Evolutionary conservation across 1,284 basidiomycete genomes (phyloP), one percentile per base, ranked within the genome.

Genomic region (Ustilago lituana): DNA sequence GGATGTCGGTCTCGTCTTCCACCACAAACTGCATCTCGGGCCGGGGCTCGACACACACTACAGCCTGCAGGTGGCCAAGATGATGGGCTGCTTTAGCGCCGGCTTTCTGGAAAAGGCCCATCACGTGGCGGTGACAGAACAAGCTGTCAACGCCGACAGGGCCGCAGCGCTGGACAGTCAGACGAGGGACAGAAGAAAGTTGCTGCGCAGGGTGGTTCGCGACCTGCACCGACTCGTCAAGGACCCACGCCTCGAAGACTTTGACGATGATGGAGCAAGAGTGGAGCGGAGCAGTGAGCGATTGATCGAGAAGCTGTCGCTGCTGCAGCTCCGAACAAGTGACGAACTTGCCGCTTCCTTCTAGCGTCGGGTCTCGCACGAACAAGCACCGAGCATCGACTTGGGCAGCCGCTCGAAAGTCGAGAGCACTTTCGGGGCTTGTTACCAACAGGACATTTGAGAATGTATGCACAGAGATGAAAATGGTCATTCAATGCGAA

Each of bases 41-140:
- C 31, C 51, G 2, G 64, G 68, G 27, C 56, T 61, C 26, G 39
- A 65, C 26, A 41, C 57, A 20, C 68, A 72, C 36, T 74, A 74
- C 52, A 67, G 68, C 20, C 40, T 74, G 5, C 56, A 66, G 22
- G 59, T 74, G 24, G 67, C 67, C n/a, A 56, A 40, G 43, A 60
- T 71, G 68, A 68, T 68, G 59, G 50, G 52, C 23, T 63, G 65
- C 36, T 68, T 68, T 36, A 26, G 29, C 2, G 14, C 32, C 12
- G 26, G 20, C 23, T 68, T 68, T 27, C n/a, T 68, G 26, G 36
- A 59, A n/a, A 39, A 43, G 3, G 65, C 65, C 1, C 32, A 46
- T 20, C 26, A 32, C 4, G 51, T 68, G n/a, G 65, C 65, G 2
- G 50, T 31, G 9, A 19, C 32, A 2, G 65, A 68, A 38, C 46